Base-by-base conservation (phyloP, 2,329 filamentous ascomycete species). In the Ascochyta fabae region DNA sequence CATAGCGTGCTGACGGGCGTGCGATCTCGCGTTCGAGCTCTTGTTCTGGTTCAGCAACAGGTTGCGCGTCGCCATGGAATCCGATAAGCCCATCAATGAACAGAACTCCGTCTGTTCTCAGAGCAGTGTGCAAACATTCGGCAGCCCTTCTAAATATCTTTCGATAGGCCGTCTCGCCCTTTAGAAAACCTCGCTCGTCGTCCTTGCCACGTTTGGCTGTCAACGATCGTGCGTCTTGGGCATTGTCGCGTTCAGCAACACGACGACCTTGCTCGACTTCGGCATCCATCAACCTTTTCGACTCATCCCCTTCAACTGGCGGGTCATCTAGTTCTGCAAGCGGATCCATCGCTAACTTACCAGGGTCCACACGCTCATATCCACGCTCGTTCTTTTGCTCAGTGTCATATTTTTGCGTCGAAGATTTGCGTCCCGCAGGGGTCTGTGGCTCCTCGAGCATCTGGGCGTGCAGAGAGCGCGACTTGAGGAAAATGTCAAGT, bases 61-160 rank as follows among this genome's bases (percentile, higher is more conserved):
- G 55, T 23, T 59, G 53, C 5, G 48, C 33, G 6, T 43, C 51
- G 7, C 63, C 61, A 35, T 66, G 60, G 12, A 48, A 59, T 1
- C 59, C 61, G 24, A 61, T 47, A 6, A 64, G 39, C 15, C 63
- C 61, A 40, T 65, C 61, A 10, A 53, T 22, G 33, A 66, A 65
- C 12, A 61, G 3, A 4, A 59, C 60, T n/a, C 60, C 56, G 34
- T 63, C 60, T n/a, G 51, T 49, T 29, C 59, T 24, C 10, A 63
- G 34, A 8, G 55, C 60, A 38, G 36, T 31, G 19, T 49, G 54
- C 23, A 65, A 38, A 36, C 53, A 59, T 34, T 56, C 19, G 1
- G 62, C 60, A 9, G 62, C 60, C 27, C 54, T 57, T 41, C 50
- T 44, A 42, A 65, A 65, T 0, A 60, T 42, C 27, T 58, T 58